Conservation (phyloP, 2,329 filamentous ascomycete genomes). For the Cadophora gregata region DNA sequence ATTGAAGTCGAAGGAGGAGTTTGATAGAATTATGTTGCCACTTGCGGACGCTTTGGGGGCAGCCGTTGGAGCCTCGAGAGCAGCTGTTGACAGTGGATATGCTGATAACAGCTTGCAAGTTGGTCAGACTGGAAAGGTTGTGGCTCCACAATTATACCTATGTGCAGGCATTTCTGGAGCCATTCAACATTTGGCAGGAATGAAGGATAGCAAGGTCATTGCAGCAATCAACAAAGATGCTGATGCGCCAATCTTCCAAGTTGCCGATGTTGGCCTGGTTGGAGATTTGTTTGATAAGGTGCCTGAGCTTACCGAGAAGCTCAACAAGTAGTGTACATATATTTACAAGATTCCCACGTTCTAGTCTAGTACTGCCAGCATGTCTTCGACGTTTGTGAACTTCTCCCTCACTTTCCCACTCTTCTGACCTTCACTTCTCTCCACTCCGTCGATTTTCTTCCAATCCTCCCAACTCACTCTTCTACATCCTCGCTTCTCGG, state of each 20-base stretch:
- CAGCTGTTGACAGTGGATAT: constrained; percentile 95
- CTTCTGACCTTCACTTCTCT: constrained; percentile 68
- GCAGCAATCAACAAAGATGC: constrained; percentile 98
- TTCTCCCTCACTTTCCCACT: constrained; percentile 82
- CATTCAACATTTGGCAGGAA: constrained; percentile 97
- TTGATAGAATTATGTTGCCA: constrained; percentile 89
- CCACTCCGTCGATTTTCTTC: constrained; percentile 81
- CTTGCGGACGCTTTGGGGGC: constrained; percentile 91
- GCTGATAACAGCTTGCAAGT: constrained; percentile 98
- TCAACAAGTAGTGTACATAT: constrained; percentile 55
- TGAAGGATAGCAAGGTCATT: constrained; percentile 99
- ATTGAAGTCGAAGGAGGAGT: constrained; percentile 97
- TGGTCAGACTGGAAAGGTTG: constrained; percentile 98
- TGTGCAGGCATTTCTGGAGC: constrained; percentile 96
- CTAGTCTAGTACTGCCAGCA: constrained; percentile 59
- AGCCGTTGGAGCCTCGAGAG: constrained; percentile 93
- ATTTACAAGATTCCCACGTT: constrained; percentile 32
- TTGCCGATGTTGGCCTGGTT: constrained; percentile 94
- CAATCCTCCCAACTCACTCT: constrained; percentile 85
- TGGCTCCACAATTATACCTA: constrained; percentile 93
- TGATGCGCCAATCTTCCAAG: constrained; percentile 97
- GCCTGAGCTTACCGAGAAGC: constrained; percentile 93
- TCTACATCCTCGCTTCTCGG: constrained; percentile 59
- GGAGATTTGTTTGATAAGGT: constrained; percentile 96
- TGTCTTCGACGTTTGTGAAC: constrained; percentile 61